phyloP scores from a whole-genome alignment of 768 basidiomycete species.

The Mycena crocata region DNA sequence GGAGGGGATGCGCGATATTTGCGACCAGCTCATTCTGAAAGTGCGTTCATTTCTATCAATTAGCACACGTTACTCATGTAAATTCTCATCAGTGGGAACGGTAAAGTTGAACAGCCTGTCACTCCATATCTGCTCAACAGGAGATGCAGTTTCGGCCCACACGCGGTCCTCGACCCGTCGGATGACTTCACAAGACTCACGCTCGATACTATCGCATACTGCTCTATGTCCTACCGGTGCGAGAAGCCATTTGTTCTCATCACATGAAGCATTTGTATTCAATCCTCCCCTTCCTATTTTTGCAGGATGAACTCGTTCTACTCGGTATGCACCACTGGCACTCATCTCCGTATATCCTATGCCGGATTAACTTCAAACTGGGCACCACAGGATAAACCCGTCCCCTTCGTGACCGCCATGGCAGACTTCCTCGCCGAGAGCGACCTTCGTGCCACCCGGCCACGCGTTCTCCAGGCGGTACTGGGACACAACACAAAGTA shows the following conservation, averaged over 20 bases:
- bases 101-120: background rate
- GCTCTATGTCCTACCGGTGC: background rate
- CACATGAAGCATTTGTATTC: background rate
- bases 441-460: constrained; percentile 47
- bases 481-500: constrained; percentile 51
- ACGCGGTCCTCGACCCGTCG: constrained; percentile 51
- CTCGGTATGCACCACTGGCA: constrained; percentile 36
- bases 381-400: constrained; percentile 38
- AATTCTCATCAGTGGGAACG: constrained; percentile 22
- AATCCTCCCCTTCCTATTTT: constrained; percentile 4
- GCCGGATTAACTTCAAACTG: background rate
- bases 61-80: background rate
- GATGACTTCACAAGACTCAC: constrained; percentile 58
- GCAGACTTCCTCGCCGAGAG: constrained; percentile 54
- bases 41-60: constrained; percentile 35
- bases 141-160: constrained; percentile 53
- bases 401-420: constrained; percentile 55
- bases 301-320: constrained; percentile 36
- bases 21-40: constrained; percentile 54
- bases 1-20: constrained; percentile 59
- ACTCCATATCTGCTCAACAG: background rate
- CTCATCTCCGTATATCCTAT: background rate
- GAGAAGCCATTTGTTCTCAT: background rate
- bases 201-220: background rate
- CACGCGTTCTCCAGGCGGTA: constrained; percentile 46